Evolutionary conservation across 2,329 filamentous ascomycete genomes (phyloP), one percentile per base, ranked within the genome.

Genomic region (Juglanconis juglandina): DNA sequence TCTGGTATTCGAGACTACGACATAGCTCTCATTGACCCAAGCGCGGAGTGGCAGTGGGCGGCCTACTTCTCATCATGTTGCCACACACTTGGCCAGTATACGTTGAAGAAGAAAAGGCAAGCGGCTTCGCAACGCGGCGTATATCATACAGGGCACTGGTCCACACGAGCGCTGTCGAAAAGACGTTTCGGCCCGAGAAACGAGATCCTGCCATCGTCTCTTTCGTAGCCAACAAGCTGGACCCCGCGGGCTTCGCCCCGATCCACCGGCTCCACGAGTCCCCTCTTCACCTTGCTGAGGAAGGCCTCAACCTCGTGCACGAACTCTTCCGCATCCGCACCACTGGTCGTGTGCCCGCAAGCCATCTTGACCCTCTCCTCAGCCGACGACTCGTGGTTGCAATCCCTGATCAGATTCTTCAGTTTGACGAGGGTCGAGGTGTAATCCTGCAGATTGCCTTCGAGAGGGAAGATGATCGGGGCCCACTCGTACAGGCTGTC

Each of bases 401-500:
- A 64, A 5, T n/a, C 55, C 2, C 60, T 35, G 9, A 65, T 64
- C 4, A 65, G 58, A 9, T 7, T 32, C 11, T 32, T 56, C 17
- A 67, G 13, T 30, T 59, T 67, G 3, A 44, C 49, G 2, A 67
- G 49, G 6, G 64, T 63, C 5, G 61, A 58, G n/a, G 50, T 47
- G 42, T 68, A 68, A 4, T 55, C 35, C 4, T 47, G 11, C n/a
- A 67, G 37, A 35, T 62, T 63, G 3, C 66, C 66, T 2, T 63
- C 65, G 1, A 52, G 37, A 0, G 66, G 66, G 33, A 69, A 69
- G 5, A 67, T 33, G 4, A 68, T 66, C 3, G 66, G 65, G 0
- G 63, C 64, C 41, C 67, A 66, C 56, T 76, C 73, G 64, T 80
- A 81, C 58, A 79, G 71, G 5, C 74, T 76, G 56, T 81, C 79